Evolutionary conservation across 1,284 basidiomycete species (phyloP).

Genomic region (Inonotus obliquus): DNA sequence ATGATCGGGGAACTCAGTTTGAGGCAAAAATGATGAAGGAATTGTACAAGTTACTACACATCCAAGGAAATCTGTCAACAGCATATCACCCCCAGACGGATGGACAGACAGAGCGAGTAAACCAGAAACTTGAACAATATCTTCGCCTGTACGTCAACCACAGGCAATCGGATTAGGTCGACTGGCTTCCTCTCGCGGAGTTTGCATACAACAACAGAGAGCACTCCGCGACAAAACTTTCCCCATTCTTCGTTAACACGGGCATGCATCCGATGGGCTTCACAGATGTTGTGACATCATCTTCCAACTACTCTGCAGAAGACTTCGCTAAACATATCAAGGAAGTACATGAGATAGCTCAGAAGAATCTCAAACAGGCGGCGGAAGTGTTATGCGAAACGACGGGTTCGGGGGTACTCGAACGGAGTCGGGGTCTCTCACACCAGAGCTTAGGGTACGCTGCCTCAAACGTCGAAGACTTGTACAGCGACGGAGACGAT

Average conservation of each 20-base stretch:
- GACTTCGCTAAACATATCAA: no score
- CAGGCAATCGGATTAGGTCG: conserved; percentile 29
- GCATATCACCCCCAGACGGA: conserved; percentile 26
- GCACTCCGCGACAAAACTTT: conserved; percentile 21
- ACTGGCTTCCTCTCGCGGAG: conserved; percentile 23
- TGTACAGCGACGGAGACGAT: no score
- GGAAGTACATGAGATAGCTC: no score
- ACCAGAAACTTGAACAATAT: conserved; percentile 24
- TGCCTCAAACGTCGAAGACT: no score
- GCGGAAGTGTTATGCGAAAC: no score
- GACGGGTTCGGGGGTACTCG: no score
- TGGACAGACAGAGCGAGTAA: conserved; percentile 27
- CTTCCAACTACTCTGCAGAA: no score
- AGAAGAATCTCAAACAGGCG: no score
- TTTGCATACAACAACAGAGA: conserved; percentile 23
- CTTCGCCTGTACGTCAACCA: conserved; percentile 23
- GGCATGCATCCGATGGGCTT: no score
- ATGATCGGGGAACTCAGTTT: conserved; percentile 26
- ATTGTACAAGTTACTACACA: conserved; percentile 14
- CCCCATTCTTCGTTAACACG: conserved; percentile 26
- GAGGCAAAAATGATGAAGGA: conserved; percentile 16
- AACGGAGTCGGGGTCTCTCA: no score
- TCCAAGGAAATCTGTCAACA: conserved; percentile 23
- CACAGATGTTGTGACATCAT: no score
- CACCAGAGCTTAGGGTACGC: no score